Conservation (phyloP, 2,329 filamentous ascomycete genomes). For the Talaromyces piceae region DNA sequence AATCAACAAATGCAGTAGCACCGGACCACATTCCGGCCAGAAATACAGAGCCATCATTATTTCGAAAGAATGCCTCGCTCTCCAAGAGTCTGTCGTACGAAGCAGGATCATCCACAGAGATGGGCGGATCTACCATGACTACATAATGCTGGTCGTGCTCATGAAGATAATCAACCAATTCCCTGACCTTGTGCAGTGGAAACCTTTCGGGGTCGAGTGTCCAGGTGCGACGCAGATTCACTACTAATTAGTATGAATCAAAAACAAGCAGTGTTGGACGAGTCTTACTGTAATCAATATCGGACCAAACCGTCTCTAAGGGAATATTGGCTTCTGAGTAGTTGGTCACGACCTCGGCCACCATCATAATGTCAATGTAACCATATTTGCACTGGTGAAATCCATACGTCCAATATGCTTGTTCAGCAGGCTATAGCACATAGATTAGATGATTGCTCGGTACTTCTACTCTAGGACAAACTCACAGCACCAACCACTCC, state of each 20-base stretch:
- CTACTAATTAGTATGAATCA: not conserved
- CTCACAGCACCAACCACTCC: constrained; percentile 40
- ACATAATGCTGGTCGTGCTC: constrained; percentile 61
- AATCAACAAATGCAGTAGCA: constrained; percentile 65
- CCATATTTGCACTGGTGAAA: constrained; percentile 59
- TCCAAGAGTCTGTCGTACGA: constrained; percentile 12
- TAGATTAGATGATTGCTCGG: not conserved
- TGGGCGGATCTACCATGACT: constrained; percentile 64
- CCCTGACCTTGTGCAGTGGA: constrained; percentile 46
- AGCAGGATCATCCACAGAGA: constrained; percentile 48
- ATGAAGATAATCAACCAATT: constrained; percentile 61
- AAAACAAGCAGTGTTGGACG: not conserved
- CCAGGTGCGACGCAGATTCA: constrained; percentile 26
- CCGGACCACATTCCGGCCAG: constrained; percentile 72
- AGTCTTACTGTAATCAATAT: constrained; percentile 37
- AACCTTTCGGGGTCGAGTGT: constrained; percentile 34
- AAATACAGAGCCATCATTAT: constrained; percentile 49
- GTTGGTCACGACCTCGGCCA: constrained; percentile 38
- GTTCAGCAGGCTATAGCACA: constrained; percentile 53
- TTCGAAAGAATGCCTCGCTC: constrained; percentile 46
- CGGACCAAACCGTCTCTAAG: constrained; percentile 40
- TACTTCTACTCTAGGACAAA: not conserved
- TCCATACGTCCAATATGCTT: constrained; percentile 73
- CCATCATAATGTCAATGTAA: constrained; percentile 45
- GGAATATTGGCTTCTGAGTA: constrained; percentile 36